Evolutionary conservation across 2,329 filamentous ascomycete species (phyloP), one percentile per base, ranked within the genome.

Genomic region (Aspergillus sp.): DNA sequence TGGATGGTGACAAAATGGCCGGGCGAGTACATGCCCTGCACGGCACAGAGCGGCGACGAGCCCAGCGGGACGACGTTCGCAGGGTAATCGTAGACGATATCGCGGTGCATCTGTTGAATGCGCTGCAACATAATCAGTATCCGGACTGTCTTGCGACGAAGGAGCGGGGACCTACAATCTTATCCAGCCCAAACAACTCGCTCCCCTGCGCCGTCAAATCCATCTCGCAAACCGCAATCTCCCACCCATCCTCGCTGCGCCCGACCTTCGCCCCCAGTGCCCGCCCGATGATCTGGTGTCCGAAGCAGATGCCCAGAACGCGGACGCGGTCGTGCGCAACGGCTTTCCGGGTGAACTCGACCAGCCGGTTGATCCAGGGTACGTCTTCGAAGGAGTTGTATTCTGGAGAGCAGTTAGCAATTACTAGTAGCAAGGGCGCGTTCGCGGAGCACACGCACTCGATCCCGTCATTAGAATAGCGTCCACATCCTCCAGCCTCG

Each of bases 81-180:
- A 0, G 85, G 84, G 34, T 76, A 75, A 14, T 68, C 60, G 45
- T 70, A 72, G 4, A 89, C 80, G 24, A 81, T 73, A 53, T 95
- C 85, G 42, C 78, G 75, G 59, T 94, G 86, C 82, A 93, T 89
- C 58, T 93, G 84, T 55, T 88, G 80, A 40, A 93, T 49, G 30
- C 49, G 50, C 55, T 61, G 37, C n/a, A 16, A 34, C 5, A 16
- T 2, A 6, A 15, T 29, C 28, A 34, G 26, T 22, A 26, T 15
- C 15, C 8, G 4, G 15, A 25, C 8, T 28, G 6, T 15, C 15
- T 37, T 32, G 15, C 19, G 6, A 12, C 15, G 26, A 25, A 35
- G 15, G 5, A 26, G 8, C 7, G 5, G 5, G 11, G 14, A 57
- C 69, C 32, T 61, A 78, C 75, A 36, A 79, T 49, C 24, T 70